Conservation (phyloP, 2,329 filamentous ascomycete species). For the Claviceps pazoutovae region DNA sequence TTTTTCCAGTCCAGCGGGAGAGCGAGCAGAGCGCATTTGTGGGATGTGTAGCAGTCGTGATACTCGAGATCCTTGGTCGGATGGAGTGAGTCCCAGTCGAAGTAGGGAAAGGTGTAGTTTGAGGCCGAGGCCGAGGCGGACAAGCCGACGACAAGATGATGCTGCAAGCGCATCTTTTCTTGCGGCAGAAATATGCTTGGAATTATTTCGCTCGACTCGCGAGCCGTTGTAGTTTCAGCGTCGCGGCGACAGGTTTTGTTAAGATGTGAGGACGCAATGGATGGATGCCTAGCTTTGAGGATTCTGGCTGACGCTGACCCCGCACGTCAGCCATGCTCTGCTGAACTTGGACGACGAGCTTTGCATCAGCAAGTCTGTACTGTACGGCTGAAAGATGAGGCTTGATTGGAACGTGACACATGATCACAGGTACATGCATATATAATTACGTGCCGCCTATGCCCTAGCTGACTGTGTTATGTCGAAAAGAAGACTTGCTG, state of each 20-base stretch:
- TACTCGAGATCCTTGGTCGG: conserved; percentile 23
- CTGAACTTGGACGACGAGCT: neutral
- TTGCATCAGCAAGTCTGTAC: too few relatives aligned
- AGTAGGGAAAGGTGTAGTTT: conserved; percentile 7
- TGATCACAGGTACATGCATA: neutral
- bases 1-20: conserved; percentile 30
- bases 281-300: too few relatives aligned
- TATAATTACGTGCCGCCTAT: too few relatives aligned
- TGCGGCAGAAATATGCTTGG: neutral
- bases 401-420: neutral
- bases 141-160: neutral
- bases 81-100: conserved; percentile 23
- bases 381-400: neutral
- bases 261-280: neutral
- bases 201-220: neutral
- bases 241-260: neutral
- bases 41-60: conserved; percentile 24
- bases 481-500: too few relatives aligned
- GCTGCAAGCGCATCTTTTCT: neutral
- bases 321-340: neutral
- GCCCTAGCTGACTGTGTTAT: too few relatives aligned
- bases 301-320: neutral
- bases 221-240: neutral
- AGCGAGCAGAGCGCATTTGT: conserved; percentile 27
- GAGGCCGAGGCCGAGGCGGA: neutral